Base-by-base conservation (phyloP, 2,329 filamentous ascomycete species). In the Colletotrichum destructivum region DNA sequence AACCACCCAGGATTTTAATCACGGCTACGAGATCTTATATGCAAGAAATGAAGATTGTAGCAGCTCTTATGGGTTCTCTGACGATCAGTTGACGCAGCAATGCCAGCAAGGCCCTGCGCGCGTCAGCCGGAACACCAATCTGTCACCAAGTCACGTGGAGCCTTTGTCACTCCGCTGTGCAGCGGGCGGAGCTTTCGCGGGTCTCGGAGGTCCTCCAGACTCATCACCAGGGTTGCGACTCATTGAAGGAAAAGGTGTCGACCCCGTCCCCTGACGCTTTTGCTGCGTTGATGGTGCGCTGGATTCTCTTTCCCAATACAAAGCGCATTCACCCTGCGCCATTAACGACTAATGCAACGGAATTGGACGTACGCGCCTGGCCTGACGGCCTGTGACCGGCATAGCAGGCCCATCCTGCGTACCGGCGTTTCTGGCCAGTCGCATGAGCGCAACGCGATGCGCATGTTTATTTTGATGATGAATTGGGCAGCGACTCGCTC, bases 361-460 rank as follows among this genome's bases (percentile, higher is more conserved):
- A 60, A 49, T 54, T 63, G 54, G 62, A 55, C 31, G 35, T 71
- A 72, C 66, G 70, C 70, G 70, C 66, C 66, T 65, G 70, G 70
- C 55, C 61, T 38, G 26, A 26, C 35, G 55, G 42, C 55, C 49
- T 62, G 70, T 57, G 66, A 66, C 70, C 70, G 31, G 49, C 60
- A 63, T 47, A 46, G 47, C 23, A 51, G 40, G 54, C 57, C 70
- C 44, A 59, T 65, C 54, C 46, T 69, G 49, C 61, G 62, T 64
- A 51, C 64, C 61, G 42, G 44, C 42, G 52, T 49, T 68, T 44
- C 64, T 66, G 56, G 65, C 72, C 72, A 72, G 72, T 73, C 72
- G 59, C 60, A 72, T 59, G 44, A 49, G 64, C 55, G 59, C 63
- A 73, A 65, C 66, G 62, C 70, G 60, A 72, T 69, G 70, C 66